These are phyloP conservation scores for Notholithocarpus densiflorus DNA, from an alignment of 306 rosid species.

Conservation along the genomic window DNA sequence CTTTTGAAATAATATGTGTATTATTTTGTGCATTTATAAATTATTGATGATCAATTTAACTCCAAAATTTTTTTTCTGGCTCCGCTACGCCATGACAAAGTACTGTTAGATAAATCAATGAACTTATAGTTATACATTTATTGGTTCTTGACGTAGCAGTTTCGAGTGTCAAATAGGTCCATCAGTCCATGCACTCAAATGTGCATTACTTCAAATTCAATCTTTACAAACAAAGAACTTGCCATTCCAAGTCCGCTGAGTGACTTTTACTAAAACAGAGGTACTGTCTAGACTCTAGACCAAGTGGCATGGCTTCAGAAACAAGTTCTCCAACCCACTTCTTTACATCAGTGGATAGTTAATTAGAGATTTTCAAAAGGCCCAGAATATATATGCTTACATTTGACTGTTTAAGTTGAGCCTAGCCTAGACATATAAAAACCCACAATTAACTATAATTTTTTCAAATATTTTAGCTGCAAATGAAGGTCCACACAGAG, in stretches of 20 bases:
- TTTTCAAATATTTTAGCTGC: slow-evolving; percentile 42
- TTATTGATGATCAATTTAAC: no score
- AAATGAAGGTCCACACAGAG: slow-evolving; percentile 84
- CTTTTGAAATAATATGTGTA: no score
- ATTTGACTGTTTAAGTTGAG: slow-evolving; percentile 24
- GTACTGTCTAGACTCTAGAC: not conserved
- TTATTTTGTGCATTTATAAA: no score
- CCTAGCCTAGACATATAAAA: slow-evolving; percentile 10
- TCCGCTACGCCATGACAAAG: not conserved
- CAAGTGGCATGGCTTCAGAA: not conserved
- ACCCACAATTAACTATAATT: not conserved
- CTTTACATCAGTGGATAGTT: not conserved
- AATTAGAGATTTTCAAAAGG: slow-evolving; percentile 5
- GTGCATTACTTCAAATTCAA: not conserved
- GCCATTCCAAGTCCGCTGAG: not conserved
- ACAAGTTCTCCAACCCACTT: not conserved
- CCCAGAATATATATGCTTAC: slow-evolving; percentile 4
- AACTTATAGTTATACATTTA: not conserved
- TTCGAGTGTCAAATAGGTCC: not conserved
- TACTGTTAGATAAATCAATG: not conserved
- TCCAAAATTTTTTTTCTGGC: no score
- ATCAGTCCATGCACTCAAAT: not conserved
- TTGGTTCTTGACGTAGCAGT: not conserved
- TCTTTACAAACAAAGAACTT: not conserved
- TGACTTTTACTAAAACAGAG: not conserved